Evolutionary conservation across 257 asterid species (phyloP).

Genomic region (Petrea volubilis): DNA sequence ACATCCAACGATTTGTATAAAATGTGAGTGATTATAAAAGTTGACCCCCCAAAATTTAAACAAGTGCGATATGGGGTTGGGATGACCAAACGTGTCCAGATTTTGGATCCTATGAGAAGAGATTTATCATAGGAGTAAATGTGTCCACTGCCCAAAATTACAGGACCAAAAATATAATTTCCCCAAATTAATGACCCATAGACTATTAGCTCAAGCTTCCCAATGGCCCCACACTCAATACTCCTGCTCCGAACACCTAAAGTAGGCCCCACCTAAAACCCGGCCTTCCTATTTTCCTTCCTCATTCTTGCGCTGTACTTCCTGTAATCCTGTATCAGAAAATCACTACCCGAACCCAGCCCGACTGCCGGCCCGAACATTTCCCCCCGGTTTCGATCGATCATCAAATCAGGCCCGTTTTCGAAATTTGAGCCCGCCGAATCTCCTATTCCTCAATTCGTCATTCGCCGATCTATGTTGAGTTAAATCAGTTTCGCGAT

Average conservation of each 20-base stretch:
- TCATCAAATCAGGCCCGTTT: not conserved
- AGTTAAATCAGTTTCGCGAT: constrained; percentile 15
- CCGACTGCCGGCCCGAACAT: constrained; percentile 22
- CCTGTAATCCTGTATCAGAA: constrained; percentile 21
- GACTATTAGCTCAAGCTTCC: not conserved
- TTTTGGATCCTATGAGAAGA: no score
- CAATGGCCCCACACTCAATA: constrained; percentile 15
- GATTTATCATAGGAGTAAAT: no score
- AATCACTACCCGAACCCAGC: not conserved
- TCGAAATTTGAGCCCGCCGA: not conserved
- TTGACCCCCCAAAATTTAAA: no score
- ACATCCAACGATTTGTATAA: no score
- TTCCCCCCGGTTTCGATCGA: not conserved
- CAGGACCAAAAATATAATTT: no score
- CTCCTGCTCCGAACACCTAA: not conserved
- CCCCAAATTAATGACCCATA: no score
- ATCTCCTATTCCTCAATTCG: not conserved
- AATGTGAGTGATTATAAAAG: no score
- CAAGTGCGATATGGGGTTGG: no score
- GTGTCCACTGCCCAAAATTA: no score
- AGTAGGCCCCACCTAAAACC: constrained; percentile 11
- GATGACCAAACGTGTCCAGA: no score
- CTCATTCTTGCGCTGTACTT: not conserved
- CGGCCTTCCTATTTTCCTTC: constrained; percentile 13
- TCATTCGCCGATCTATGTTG: constrained; percentile 26